Evolutionary conservation across 768 basidiomycete genomes (phyloP), one percentile per base, ranked within the genome.

Genomic region (Cantharellus anzutake): DNA sequence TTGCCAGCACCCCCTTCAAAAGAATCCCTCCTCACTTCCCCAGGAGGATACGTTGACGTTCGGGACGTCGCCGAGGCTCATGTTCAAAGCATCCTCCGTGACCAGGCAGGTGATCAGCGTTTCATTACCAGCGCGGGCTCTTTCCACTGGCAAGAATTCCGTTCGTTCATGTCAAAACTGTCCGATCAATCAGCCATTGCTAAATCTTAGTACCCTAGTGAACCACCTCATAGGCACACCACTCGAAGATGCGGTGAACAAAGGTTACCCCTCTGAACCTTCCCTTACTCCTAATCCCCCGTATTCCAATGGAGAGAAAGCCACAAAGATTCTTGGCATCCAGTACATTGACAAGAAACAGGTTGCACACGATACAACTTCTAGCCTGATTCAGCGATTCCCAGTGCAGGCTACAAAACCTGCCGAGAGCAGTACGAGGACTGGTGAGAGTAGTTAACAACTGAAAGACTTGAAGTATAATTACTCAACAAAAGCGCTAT

Each of bases 1-100:
- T 11, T 37, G 11, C 14, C 37, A 16, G 40, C 41, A 16, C 14
- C 16, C 38, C 39, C 39, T 16, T 37, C 39, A 1, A 57, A 57
- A 42, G 56, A 57, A 11, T 11, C 7, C 7, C 35, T 55, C 11
- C 14, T 37, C 7, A 7, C 52, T 7, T 55, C 7, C 1, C 38
- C 35, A 37, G 52, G 52, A 7, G 52, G 11, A 11, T 57, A 14
- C 14, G 56, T 42, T 39, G 29, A 59, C 20, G 60, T 60, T 14
- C 60, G 63, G 34, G 60, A 64, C 65, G 70, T 66, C 48, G 70
- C 71, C 14, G 58, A 65, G 2, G 69, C 66, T 3, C 71, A 72
- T 60, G 64, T 68, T 34, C 62, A 59, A n/a, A 70, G 69, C 16
- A 60, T 71, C 35, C 11, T 11, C 11, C 29, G 11, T 11, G 29